Percentiles rank a stretch among this genome's conserved stretches.
Conservation (phyloP, 257 asterid species). For the Henckelia pumila region DNA sequence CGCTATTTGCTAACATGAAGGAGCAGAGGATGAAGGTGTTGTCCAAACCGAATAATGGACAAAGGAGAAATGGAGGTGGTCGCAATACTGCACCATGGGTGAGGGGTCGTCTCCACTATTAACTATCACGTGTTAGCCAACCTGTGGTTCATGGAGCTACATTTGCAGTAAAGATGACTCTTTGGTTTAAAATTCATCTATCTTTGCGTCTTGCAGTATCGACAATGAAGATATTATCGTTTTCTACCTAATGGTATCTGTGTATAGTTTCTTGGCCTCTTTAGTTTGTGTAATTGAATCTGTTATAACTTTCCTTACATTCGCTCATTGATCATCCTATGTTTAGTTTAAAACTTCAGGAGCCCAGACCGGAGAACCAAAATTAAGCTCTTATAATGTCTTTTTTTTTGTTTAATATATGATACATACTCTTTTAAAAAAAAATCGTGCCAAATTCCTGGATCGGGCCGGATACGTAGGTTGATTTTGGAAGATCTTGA, state of each 20-base stretch:
- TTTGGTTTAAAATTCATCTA: neutral
- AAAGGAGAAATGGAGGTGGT: conserved; percentile 53
- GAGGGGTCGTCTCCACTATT: conserved; percentile 51
- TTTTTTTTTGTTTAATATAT: no score
- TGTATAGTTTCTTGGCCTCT: neutral
- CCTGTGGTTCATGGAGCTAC: neutral
- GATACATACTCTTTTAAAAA: no score
- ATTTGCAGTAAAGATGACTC: neutral
- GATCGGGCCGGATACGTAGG: no score
- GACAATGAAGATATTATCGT: neutral
- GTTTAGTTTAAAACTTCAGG: no score
- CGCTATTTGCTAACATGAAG: conserved; percentile 87
- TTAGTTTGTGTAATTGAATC: neutral
- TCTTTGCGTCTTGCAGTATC: neutral
- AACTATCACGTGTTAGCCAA: conserved; percentile 6
- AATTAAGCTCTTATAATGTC: no score
- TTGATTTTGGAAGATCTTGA: no score
- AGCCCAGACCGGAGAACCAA: no score
- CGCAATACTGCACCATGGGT: conserved; percentile 67
- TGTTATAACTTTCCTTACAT: neutral
- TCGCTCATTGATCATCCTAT: neutral
- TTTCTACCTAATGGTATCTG: neutral
- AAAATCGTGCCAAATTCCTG: no score
- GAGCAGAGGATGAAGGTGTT: conserved; percentile 63
- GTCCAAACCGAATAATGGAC: conserved; percentile 40